These are phyloP conservation scores for Achaetomiella virescens DNA, from an alignment of 495 filamentous ascomycete species.

Conservation along the genomic window DNA sequence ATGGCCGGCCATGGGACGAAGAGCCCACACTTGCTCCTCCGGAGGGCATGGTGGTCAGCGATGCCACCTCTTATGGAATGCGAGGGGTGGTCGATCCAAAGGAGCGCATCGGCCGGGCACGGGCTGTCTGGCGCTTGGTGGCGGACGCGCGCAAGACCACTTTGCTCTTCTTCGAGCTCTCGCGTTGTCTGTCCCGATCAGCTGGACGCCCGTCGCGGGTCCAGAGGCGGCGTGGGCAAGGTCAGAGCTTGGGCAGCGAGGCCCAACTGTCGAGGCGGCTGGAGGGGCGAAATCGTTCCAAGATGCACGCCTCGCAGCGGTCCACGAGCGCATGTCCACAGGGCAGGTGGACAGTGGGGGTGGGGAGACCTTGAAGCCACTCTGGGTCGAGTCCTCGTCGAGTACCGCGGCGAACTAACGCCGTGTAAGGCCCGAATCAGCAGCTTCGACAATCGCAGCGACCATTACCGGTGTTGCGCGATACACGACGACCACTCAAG, in stretches of 20 bases:
- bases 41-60: constrained; percentile 5
- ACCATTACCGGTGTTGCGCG: no score
- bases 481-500: no score
- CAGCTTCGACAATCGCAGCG: no score
- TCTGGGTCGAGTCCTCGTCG: no score
- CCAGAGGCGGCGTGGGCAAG: not conserved
- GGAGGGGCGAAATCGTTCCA: not conserved
- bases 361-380: no score
- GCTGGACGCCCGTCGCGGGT: constrained; percentile 9
- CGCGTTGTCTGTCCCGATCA: not conserved
- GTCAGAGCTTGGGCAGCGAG: constrained; percentile 4
- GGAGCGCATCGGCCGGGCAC: constrained; percentile 4
- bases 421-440: no score
- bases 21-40: not conserved
- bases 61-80: not conserved
- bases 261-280: not conserved
- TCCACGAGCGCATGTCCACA: no score
- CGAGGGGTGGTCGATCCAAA: not conserved
- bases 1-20: not conserved
- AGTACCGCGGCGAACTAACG: no score
- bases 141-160: no score
- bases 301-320: not conserved
- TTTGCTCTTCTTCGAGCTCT: not conserved
- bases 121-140: no score
- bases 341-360: no score